Base-by-base conservation (phyloP, 306 rosid species). In the Castanea crenata region DNA sequence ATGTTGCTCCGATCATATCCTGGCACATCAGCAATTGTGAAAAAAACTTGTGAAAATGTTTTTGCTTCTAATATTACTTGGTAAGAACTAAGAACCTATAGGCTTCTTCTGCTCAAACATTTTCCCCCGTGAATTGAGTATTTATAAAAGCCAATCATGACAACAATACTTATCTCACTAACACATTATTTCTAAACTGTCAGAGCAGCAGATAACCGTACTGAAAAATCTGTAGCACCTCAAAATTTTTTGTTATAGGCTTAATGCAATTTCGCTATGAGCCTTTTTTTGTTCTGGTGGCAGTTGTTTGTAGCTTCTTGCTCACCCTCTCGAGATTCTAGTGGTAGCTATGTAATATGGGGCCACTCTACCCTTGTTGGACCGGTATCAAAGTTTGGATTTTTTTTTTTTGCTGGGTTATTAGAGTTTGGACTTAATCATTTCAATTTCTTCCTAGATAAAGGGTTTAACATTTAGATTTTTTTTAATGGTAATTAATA, bases 201-300 rank as follows among this genome's bases (percentile, higher is more conserved):
- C 87, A 84, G 83, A 77, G 85, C 85, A 25, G 80, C 34, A 34
- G 78, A 84, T 74, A 84, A 81, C 71, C 85, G 88, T 77, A 61
- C 38, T 61, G 1, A 55, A 38, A 57, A 72, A 31, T 38, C 21
- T 1, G 1, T 0, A 16, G 16, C 0, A 19, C 1, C 0, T 64
- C 5, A 2, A 6, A 32, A 64, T 4, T 32, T 44, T 25, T 1
- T 5, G 10, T 44, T 38, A n/a, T 9, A 31, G 64, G 5, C n/a
- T 57, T 0, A 21, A 62, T 49, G 62, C 6, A 25, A n/a, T 62
- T 56, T 35, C 13, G 16, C 57, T 20, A 19, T 41, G 16, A 20
- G 29, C 35, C 15, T 2, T 35, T 13, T 13, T n/a, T 56, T 14
- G 38, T 3, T 23, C 25, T 25, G 18, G 16, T 76, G 19, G 31